These are phyloP conservation scores for Mucor circinelloides DNA, from an alignment of 371 early-diverging fungal genomes.

Conservation along the genomic window DNA sequence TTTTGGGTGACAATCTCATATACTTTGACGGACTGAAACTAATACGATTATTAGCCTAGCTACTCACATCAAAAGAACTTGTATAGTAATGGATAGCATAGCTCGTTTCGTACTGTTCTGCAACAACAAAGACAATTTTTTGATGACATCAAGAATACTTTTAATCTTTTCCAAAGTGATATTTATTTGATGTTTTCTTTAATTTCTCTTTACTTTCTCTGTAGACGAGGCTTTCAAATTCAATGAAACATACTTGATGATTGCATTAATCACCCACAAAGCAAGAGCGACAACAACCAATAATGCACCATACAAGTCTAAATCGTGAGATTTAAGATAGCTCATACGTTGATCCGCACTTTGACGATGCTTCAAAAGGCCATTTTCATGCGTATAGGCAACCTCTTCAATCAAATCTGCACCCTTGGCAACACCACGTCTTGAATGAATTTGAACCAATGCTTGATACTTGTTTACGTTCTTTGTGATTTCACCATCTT, in stretches of 20 bases:
- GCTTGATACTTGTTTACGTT: conserved; percentile 18
- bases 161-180: no score
- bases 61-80: no score
- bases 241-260: background rate
- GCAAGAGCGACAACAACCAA: background rate
- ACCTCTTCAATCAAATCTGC: conserved; percentile 35
- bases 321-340: conserved; percentile 6
- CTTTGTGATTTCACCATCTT: conserved; percentile 2
- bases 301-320: conserved; percentile 11
- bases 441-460: conserved; percentile 22
- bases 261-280: background rate
- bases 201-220: background rate
- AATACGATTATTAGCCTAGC: no score
- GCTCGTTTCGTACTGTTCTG: no score
- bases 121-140: no score
- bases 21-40: no score
- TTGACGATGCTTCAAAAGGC: conserved; percentile 21
- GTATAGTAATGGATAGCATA: no score
- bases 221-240: background rate
- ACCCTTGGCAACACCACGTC: conserved; percentile 13
- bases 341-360: conserved; percentile 1
- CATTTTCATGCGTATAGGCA: conserved; percentile 18
- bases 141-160: no score
- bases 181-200: no score
- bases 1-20: no score